These are phyloP conservation scores for Bruguiera parviflora DNA, from an alignment of 345 rosid species.

Conservation along the genomic window DNA sequence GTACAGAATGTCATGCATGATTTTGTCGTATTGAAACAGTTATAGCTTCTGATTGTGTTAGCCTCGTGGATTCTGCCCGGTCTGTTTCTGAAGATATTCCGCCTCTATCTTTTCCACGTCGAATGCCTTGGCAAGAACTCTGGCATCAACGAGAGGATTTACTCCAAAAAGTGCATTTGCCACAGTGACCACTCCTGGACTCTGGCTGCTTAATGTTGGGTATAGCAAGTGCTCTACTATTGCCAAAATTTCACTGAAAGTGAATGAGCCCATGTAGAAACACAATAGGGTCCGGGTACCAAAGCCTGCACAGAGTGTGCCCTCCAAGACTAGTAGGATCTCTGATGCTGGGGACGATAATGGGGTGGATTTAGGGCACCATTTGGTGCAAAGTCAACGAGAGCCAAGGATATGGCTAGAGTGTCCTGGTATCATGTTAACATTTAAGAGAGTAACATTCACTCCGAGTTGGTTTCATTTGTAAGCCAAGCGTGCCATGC, in stretches of 20 bases:
- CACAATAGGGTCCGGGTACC: conserved; percentile 10
- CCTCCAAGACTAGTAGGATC: conserved; percentile 9
- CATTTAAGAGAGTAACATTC: conserved; percentile 14
- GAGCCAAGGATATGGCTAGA: conserved; percentile 3
- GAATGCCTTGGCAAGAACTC: conserved; percentile 12
- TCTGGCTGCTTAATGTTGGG: too few species aligned
- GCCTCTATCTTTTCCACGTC: conserved; percentile 4
- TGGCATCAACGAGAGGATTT: not conserved
- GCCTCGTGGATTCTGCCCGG: not conserved
- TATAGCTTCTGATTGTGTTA: too few species aligned
- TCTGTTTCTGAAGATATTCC: conserved; percentile 1
- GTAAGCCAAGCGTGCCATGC: too few species aligned
- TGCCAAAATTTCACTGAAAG: conserved; percentile 20
- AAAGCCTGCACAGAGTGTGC: conserved; percentile 17
- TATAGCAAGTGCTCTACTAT: not conserved
- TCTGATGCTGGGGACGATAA: conserved; percentile 20
- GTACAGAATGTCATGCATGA: too few species aligned
- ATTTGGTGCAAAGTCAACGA: conserved; percentile 2
- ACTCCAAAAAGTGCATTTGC: conserved; percentile 11
- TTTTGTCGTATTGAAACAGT: too few species aligned
- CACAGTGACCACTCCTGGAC: not conserved
- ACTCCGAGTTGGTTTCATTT: not conserved
- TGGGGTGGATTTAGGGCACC: conserved; percentile 13
- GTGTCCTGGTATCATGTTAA: conserved; percentile 7
- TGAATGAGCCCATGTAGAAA: conserved; percentile 17